A percentile compares a stretch with the other conserved stretches of the same genome.
phyloP scores from a whole-genome alignment of 176 grass and related monocot species.

The Rhynchospora tenuis region DNA sequence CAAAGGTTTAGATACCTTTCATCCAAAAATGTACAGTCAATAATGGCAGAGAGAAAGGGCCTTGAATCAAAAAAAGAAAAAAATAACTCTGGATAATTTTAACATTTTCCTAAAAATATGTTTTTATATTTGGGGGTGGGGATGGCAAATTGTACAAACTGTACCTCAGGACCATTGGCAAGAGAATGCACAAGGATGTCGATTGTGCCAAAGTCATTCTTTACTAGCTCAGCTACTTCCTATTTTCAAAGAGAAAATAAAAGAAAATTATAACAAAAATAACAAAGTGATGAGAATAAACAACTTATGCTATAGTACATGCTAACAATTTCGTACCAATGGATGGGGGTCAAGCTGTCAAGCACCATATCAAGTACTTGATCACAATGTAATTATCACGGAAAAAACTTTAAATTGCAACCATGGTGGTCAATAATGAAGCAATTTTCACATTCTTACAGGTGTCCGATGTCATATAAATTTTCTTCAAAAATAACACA shows the following conservation, averaged over 20 bases:
- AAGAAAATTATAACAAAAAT: neutral
- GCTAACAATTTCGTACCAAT: neutral
- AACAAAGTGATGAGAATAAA: neutral
- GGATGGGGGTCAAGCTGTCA: too few species aligned
- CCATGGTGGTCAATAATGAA: too few species aligned
- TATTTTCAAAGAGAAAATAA: conserved; percentile 24
- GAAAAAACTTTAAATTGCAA: too few species aligned
- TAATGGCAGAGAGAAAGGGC: neutral
- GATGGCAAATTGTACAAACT: neutral
- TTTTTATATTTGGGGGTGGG: neutral
- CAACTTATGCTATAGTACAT: neutral
- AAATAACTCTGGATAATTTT: neutral
- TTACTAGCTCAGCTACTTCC: conserved; percentile 91
- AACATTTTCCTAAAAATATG: neutral
- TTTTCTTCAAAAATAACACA: too few species aligned
- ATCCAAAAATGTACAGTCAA: conserved; percentile 12
- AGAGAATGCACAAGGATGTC: conserved; percentile 97
- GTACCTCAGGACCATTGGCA: conserved; percentile 92
- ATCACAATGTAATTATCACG: too few species aligned
- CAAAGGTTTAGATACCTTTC: conserved; percentile 81
- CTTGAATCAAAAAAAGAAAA: neutral
- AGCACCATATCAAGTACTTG: too few species aligned
- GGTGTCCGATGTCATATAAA: too few species aligned
- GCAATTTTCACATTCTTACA: too few species aligned
- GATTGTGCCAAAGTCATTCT: conserved; percentile 94